Evolutionary conservation across 2,329 filamentous ascomycete species (phyloP).

Genomic region (Chrysoporthe puriensis): DNA sequence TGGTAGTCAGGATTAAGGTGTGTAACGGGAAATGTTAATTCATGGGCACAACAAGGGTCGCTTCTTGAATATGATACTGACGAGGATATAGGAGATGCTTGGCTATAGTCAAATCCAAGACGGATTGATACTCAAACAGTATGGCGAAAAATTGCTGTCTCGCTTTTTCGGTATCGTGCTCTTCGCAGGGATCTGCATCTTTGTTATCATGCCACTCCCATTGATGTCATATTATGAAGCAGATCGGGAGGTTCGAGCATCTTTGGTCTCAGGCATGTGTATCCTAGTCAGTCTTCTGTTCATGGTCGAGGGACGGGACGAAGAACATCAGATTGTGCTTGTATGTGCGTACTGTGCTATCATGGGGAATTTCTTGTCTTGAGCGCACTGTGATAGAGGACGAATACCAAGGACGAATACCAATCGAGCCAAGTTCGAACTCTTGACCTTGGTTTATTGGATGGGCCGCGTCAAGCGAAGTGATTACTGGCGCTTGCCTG

Average conservation of each 20-base stretch:
- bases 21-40: not conserved
- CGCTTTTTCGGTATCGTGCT: not conserved
- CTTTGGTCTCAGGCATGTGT: slow-evolving; percentile 1
- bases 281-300: slow-evolving; percentile 1
- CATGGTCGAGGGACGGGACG: not conserved
- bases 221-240: slow-evolving; percentile 1
- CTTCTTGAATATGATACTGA: not conserved
- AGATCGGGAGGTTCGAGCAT: not conserved
- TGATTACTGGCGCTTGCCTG: not conserved
- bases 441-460: not conserved
- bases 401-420: not conserved
- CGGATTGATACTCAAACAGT: too few relatives aligned
- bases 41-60: not conserved
- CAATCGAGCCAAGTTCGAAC: not conserved
- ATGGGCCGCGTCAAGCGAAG: too few relatives aligned
- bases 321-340: slow-evolving; percentile 6
- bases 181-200: not conserved
- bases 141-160: not conserved
- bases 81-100: not conserved
- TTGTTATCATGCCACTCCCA: slow-evolving; percentile 9
- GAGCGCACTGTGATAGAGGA: not conserved
- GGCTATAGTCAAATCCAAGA: not conserved
- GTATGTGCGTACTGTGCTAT: slow-evolving; percentile 17
- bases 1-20: not conserved
- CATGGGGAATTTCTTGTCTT: not conserved